A percentile compares a stretch with the other conserved stretches of the same genome.
phyloP scores from a whole-genome alignment of 768 basidiomycete species.

The Auricularia sp. region DNA sequence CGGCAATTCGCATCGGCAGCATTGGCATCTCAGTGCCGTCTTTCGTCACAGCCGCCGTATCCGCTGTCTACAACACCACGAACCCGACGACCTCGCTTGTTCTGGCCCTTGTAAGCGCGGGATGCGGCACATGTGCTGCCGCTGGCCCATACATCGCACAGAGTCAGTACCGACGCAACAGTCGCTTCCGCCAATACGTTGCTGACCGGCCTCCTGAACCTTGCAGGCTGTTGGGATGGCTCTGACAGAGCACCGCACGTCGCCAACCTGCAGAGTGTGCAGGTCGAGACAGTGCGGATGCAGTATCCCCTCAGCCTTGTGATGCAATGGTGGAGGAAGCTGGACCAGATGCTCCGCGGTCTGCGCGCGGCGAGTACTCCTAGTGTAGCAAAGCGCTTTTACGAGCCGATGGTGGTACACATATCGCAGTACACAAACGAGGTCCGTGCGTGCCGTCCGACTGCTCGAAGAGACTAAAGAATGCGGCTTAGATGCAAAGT shows the following conservation, averaged over 20 bases:
- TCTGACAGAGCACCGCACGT: neutral
- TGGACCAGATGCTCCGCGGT: neutral
- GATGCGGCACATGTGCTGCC: neutral
- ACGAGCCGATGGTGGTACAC: no score
- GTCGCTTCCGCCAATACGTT: neutral
- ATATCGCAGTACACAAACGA: no score
- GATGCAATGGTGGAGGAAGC: neutral
- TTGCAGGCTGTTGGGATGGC: neutral
- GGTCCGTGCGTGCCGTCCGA: no score
- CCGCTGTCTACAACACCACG: neutral
- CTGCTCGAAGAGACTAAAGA: no score
- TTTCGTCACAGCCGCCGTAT: neutral
- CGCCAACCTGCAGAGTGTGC: neutral
- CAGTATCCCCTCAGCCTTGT: neutral
- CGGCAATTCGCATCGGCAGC: no score
- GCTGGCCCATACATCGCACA: neutral
- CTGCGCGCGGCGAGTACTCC: no score
- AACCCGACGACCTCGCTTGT: neutral
- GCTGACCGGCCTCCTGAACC: neutral
- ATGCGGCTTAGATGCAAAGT: no score
- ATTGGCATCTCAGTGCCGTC: neutral
- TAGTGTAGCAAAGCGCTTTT: no score
- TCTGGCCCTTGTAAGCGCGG: neutral
- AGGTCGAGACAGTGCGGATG: neutral
- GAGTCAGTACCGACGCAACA: neutral